Percentiles rank a stretch among this genome's conserved stretches.
phyloP scores from a whole-genome alignment of 2,329 filamentous ascomycete genomes.

The Fusarium sarcochroum region DNA sequence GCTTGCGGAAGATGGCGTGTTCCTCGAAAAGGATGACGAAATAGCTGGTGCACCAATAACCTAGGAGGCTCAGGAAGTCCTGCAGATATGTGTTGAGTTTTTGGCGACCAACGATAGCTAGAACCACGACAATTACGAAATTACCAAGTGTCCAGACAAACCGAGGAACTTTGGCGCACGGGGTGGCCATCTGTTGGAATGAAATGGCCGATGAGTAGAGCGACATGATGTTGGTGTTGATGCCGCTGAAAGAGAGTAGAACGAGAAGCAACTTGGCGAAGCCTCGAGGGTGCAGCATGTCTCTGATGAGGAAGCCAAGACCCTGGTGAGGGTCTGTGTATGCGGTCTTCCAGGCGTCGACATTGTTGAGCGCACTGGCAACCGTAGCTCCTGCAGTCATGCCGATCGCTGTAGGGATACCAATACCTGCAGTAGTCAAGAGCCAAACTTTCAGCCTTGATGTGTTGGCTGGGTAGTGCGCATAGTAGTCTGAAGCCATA shows the following conservation, averaged over 20 bases:
- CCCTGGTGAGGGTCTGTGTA: constrained; percentile 10
- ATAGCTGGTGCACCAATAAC: constrained; percentile 21
- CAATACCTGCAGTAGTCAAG: constrained; percentile 8
- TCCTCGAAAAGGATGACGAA: constrained; percentile 19
- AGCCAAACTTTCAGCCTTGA: constrained; percentile 9
- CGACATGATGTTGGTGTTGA: constrained; percentile 22
- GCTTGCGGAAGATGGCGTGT: constrained; percentile 17
- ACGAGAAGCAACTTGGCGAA: constrained; percentile 12
- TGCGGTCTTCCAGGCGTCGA: background rate
- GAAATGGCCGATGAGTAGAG: constrained; percentile 18
- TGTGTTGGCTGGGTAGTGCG: constrained; percentile 8
- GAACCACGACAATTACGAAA: constrained; percentile 6
- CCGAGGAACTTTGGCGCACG: constrained; percentile 6
- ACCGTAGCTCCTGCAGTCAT: constrained; percentile 14
- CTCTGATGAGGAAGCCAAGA: constrained; percentile 13
- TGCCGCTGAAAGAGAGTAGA: constrained; percentile 10
- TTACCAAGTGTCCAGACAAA: constrained; percentile 17
- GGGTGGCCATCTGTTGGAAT: constrained; percentile 13
- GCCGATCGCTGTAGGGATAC: constrained; percentile 11
- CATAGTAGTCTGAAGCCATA: constrained; percentile 21
- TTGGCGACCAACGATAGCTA: constrained; percentile 10
- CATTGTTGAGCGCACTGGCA: constrained; percentile 16
- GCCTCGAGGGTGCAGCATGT: constrained; percentile 11
- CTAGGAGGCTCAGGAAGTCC: constrained; percentile 11
- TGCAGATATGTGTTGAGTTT: constrained; percentile 19